A percentile compares a stretch with the other conserved stretches of the same genome.
Conservation (phyloP, 371 early-diverging fungal genomes). For the Aphelidium insulamus region DNA sequence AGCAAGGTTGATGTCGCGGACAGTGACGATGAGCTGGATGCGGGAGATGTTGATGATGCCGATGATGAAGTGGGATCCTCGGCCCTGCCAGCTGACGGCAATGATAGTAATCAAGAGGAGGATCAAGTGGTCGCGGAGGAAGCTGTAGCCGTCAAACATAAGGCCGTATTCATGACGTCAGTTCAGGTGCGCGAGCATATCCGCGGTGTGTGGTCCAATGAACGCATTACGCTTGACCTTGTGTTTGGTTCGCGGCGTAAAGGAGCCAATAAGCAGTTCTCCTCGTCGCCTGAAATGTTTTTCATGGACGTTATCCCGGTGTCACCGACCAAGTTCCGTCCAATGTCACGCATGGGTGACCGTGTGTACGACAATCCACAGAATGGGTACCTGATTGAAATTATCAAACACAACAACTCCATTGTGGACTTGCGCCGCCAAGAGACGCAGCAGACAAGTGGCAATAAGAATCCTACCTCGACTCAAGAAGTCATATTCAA, state of each 20-base stretch:
- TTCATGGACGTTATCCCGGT: constrained; percentile 88
- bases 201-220: constrained; percentile 45
- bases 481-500: constrained; percentile 1
- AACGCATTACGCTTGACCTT: constrained; percentile 40
- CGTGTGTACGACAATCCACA: constrained; percentile 83
- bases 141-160: constrained; percentile 11
- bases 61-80: neutral
- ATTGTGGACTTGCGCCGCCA: constrained; percentile 31
- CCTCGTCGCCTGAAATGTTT: constrained; percentile 57
- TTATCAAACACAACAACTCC: constrained; percentile 71
- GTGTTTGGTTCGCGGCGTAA: constrained; percentile 51
- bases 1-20: constrained; percentile 11
- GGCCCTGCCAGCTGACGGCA: constrained; percentile 1
- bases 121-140: constrained; percentile 13
- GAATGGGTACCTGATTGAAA: constrained; percentile 60
- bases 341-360: constrained; percentile 70
- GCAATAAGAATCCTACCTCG: neutral
- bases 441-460: constrained; percentile 7
- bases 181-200: constrained; percentile 55
- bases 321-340: constrained; percentile 91
- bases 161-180: constrained; percentile 35
- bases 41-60: constrained; percentile 5
- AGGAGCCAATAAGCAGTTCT: constrained; percentile 10
- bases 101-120: constrained; percentile 17
- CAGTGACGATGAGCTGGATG: constrained; percentile 7